A percentile compares a stretch with the other conserved stretches of the same genome.
Evolutionary conservation across 1,284 basidiomycete genomes (phyloP).

Genomic region (Melanopsichium pennsylvanicum): DNA sequence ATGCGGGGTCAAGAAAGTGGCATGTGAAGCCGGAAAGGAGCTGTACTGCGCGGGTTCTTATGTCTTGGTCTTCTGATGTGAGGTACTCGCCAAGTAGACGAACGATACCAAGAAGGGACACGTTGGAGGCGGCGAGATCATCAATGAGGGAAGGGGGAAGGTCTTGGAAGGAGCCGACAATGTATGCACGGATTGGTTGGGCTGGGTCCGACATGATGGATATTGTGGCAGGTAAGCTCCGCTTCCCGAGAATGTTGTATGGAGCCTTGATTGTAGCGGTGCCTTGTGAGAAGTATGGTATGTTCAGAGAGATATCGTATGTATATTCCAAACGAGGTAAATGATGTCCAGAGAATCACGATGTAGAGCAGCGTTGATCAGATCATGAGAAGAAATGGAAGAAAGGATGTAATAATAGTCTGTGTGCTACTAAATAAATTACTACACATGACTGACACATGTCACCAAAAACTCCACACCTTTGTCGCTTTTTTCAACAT

Average conservation of each 20-base stretch:
- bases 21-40: slow-evolving; percentile 42
- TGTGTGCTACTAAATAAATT: too few relatives aligned
- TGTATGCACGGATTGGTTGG: slow-evolving; percentile 46
- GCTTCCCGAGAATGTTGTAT: too few relatives aligned
- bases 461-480: too few relatives aligned
- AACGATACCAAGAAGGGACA: slow-evolving; percentile 77
- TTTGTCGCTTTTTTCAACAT: background rate
- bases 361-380: too few relatives aligned
- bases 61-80: slow-evolving; percentile 80
- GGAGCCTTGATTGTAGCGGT: too few relatives aligned
- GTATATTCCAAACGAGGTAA: too few relatives aligned
- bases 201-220: slow-evolving; percentile 38
- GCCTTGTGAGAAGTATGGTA: too few relatives aligned
- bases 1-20: slow-evolving; percentile 32
- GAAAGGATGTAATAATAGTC: too few relatives aligned
- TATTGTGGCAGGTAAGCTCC: background rate
- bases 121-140: slow-evolving; percentile 22
- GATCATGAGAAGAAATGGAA: too few relatives aligned
- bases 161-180: slow-evolving; percentile 43
- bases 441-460: too few relatives aligned
- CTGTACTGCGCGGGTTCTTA: slow-evolving; percentile 78
- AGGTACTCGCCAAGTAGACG: slow-evolving; percentile 85
- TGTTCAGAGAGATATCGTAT: too few relatives aligned
- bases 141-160: slow-evolving; percentile 49
- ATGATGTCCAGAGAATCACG: too few relatives aligned